Conservation (phyloP, 2,329 filamentous ascomycete species). For the Alternaria solani region DNA sequence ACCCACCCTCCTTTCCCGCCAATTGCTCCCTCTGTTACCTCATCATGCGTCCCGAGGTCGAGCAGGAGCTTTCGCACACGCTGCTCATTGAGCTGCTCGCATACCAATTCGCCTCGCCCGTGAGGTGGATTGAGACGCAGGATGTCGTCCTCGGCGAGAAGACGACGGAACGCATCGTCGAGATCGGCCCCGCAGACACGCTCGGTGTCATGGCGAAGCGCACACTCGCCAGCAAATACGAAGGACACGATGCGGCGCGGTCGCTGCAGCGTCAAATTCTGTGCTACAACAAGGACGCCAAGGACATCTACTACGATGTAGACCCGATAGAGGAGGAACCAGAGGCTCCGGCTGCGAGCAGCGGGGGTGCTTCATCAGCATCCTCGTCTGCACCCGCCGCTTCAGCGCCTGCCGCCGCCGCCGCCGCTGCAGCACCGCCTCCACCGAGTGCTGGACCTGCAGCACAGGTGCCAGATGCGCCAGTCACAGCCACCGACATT, state of each 20-base stretch:
- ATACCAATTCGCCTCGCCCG: slow-evolving; percentile 98
- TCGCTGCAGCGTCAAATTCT: slow-evolving; percentile 97
- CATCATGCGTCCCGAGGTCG: slow-evolving; percentile 95
- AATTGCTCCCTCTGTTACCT: slow-evolving; percentile 18
- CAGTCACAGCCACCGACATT: slow-evolving; percentile 88
- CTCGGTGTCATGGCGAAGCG: slow-evolving; percentile 97
- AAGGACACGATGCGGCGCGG: slow-evolving; percentile 96
- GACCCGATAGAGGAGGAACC: slow-evolving; percentile 84
- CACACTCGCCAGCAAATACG: slow-evolving; percentile 95
- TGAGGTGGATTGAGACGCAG: slow-evolving; percentile 99
- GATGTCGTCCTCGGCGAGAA: slow-evolving; percentile 99
- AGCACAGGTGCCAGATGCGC: slow-evolving; percentile 83
- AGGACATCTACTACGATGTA: slow-evolving; percentile 99
- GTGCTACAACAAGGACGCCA: slow-evolving; percentile 99
- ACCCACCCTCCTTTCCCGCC: slow-evolving; percentile 15
- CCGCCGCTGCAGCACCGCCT: slow-evolving; percentile 62
- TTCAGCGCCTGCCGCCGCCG: slow-evolving; percentile 59
- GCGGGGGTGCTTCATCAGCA: slow-evolving; percentile 52
- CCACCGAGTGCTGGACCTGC: slow-evolving; percentile 82
- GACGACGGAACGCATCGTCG: slow-evolving; percentile 94
- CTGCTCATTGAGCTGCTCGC: slow-evolving; percentile 97
- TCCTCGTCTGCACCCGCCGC: slow-evolving; percentile 57
- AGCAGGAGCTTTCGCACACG: slow-evolving; percentile 98
- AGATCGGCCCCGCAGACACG: slow-evolving; percentile 96
- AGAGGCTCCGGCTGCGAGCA: slow-evolving; percentile 64